phyloP scores from a whole-genome alignment of 345 rosid species.

The Ceriops zippeliana region DNA sequence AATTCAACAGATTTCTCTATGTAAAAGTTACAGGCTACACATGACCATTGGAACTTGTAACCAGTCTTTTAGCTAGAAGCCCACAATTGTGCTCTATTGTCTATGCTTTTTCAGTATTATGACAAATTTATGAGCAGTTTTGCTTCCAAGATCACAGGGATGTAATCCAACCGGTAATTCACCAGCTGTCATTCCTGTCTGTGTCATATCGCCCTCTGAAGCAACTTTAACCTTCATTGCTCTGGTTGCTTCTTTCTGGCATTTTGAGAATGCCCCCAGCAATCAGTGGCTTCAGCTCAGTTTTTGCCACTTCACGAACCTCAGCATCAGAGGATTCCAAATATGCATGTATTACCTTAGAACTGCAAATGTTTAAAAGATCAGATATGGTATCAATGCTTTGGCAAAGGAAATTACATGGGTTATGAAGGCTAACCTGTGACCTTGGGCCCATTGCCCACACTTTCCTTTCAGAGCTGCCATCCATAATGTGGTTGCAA shows the following conservation, averaged over 20 bases:
- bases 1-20: no score
- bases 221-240: slow-evolving; percentile 21
- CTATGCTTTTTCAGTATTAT: background rate
- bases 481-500: slow-evolving; percentile 66
- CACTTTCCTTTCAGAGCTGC: slow-evolving; percentile 70
- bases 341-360: slow-evolving; percentile 68
- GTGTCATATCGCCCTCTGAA: background rate
- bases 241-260: slow-evolving; percentile 32
- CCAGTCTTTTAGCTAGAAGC: no score
- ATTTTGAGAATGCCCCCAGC: slow-evolving; percentile 55
- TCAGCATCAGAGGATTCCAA: slow-evolving; percentile 53
- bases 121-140: background rate
- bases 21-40: no score
- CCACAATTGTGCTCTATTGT: background rate
- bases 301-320: slow-evolving; percentile 44
- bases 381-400: slow-evolving; percentile 3
- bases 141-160: background rate
- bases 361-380: slow-evolving; percentile 39
- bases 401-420: background rate
- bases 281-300: slow-evolving; percentile 68
- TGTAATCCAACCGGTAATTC: background rate
- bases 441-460: slow-evolving; percentile 68
- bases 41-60: no score
- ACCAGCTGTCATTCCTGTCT: background rate
- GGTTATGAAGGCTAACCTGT: slow-evolving; percentile 51